phyloP scores from a whole-genome alignment of 164 flowering plant species.

The Cinnamomum micranthum region DNA sequence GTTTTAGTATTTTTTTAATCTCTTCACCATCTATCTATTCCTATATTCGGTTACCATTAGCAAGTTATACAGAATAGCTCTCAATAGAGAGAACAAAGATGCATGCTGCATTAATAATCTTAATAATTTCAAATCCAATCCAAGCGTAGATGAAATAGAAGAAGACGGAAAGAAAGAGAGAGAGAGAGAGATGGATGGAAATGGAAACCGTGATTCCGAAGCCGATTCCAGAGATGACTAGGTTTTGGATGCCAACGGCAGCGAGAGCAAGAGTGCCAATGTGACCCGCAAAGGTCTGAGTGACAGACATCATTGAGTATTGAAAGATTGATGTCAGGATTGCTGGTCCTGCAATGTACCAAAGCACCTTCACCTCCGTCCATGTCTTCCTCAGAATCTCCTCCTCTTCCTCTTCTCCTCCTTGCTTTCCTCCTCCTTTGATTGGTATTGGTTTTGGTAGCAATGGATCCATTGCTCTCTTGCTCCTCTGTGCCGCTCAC shows the following conservation, averaged over 20 bases:
- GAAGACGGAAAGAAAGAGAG: neutral
- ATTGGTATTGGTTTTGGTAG: no score
- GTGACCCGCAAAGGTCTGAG: constrained; percentile 34
- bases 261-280: constrained; percentile 34
- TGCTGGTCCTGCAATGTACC: constrained; percentile 45
- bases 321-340: constrained; percentile 37
- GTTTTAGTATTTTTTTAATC: no score
- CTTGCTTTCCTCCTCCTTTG: no score
- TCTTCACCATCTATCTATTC: no score
- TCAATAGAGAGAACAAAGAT: no score
- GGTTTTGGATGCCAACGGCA: constrained; percentile 30
- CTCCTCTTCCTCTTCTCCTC: no score
- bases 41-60: no score
- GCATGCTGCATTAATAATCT: no score
- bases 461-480: no score
- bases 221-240: constrained; percentile 28
- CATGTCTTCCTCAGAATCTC: constrained; percentile 3
- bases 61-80: no score
- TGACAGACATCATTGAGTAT: constrained; percentile 41
- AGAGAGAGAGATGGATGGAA: neutral
- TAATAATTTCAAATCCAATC: no score
- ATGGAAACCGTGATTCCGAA: constrained; percentile 27
- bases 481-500: no score
- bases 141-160: neutral
- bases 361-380: constrained; percentile 21